Evolutionary conservation across 345 rosid species (phyloP).

Genomic region (Brassica carinata): DNA sequence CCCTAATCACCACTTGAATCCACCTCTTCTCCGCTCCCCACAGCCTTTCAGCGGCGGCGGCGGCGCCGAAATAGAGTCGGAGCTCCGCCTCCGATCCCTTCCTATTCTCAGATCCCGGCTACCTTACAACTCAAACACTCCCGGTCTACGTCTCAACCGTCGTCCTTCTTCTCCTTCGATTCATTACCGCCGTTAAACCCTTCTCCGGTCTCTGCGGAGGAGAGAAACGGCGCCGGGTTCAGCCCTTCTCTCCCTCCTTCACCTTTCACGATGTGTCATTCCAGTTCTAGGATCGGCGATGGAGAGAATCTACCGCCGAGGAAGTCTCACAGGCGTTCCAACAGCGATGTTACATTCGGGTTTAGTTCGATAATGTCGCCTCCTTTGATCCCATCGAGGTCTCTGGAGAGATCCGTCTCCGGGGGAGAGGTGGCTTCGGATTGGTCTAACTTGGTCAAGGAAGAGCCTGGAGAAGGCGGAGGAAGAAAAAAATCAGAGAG

Average conservation of each 20-base stretch:
- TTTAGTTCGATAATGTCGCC: constrained; percentile 54
- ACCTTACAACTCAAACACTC: constrained; percentile 56
- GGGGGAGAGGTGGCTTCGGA: constrained; percentile 48
- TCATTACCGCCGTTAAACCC: constrained; percentile 62
- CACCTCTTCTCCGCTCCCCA: constrained; percentile 32
- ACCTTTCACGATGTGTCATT: constrained; percentile 54
- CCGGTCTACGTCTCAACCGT: constrained; percentile 59
- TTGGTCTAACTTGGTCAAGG: constrained; percentile 52
- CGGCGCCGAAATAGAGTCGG: constrained; percentile 29
- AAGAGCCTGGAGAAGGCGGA: constrained; percentile 40
- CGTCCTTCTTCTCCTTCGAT: constrained; percentile 59
- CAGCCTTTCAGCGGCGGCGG: constrained; percentile 12
- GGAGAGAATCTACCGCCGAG: constrained; percentile 80
- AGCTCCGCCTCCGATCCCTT: constrained; percentile 44
- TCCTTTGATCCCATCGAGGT: constrained; percentile 57
- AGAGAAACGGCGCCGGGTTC: constrained; percentile 52
- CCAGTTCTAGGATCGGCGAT: constrained; percentile 38
- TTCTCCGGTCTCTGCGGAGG: constrained; percentile 63
- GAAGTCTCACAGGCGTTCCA: constrained; percentile 84
- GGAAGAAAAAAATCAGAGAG: constrained; percentile 48
- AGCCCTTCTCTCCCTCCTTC: constrained; percentile 70
- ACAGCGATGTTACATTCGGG: constrained; percentile 84
- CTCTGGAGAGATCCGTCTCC: constrained; percentile 50
- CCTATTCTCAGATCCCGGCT: constrained; percentile 45
- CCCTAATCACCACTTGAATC: constrained; percentile 27